These are phyloP conservation scores for Penicillium sp. DNA, from an alignment of 2,329 filamentous ascomycete genomes.

Conservation along the genomic window DNA sequence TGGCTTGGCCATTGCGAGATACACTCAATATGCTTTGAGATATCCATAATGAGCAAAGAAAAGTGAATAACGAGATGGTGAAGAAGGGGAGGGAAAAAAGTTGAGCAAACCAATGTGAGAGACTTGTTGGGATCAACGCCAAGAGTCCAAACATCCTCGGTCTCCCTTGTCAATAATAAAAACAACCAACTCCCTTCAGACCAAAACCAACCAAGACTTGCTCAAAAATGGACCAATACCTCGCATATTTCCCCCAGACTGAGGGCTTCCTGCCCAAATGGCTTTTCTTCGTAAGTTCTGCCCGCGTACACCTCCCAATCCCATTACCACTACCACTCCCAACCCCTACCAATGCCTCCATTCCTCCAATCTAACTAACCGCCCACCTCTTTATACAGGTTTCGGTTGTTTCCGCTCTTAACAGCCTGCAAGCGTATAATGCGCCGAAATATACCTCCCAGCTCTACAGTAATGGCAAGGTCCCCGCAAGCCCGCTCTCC, in stretches of 20 bases:
- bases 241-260: slow-evolving; percentile 37
- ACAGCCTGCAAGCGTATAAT: slow-evolving; percentile 78
- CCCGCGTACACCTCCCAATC: neutral
- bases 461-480: slow-evolving; percentile 65
- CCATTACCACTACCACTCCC: neutral
- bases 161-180: slow-evolving; percentile 4
- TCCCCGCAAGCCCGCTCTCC: slow-evolving; percentile 68
- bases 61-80: neutral
- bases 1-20: slow-evolving; percentile 37
- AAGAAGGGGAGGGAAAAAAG: slow-evolving; percentile 9
- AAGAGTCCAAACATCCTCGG: slow-evolving; percentile 26
- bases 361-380: slow-evolving; percentile 8
- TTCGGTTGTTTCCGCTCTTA: slow-evolving; percentile 76
- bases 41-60: slow-evolving; percentile 30
- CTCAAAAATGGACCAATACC: slow-evolving; percentile 27
- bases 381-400: slow-evolving; percentile 48
- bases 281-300: slow-evolving; percentile 58
- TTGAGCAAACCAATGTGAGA: slow-evolving; percentile 1
- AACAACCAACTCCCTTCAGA: neutral
- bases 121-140: slow-evolving; percentile 26
- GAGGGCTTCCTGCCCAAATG: slow-evolving; percentile 61
- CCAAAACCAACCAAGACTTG: neutral
- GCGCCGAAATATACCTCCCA: slow-evolving; percentile 81
- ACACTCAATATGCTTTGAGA: slow-evolving; percentile 31
- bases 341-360: neutral